These are phyloP conservation scores for Talinum fruticosum DNA, from an alignment of 148 eudicot genomes.

Conservation along the genomic window DNA sequence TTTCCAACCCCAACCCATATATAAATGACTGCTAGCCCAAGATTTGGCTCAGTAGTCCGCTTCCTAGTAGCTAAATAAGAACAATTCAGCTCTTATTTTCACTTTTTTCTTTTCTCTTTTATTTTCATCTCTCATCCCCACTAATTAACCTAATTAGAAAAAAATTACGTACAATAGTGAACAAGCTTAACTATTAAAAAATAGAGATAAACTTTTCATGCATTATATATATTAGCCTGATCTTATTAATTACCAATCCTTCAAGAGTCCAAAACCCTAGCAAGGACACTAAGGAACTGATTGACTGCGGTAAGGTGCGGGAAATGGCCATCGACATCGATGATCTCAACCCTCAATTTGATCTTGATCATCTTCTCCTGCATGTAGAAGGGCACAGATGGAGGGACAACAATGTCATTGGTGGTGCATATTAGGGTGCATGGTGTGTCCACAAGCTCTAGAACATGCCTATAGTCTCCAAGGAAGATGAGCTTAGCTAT, in stretches of 20 bases:
- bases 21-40: too few relatives aligned
- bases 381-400: slow-evolving; percentile 62
- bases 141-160: too few relatives aligned
- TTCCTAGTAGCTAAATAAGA: too few relatives aligned
- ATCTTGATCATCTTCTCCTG: slow-evolving; percentile 46
- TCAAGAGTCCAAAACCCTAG: slow-evolving; percentile 28
- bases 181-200: neutral
- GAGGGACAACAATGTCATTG: slow-evolving; percentile 62
- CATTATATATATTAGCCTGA: neutral
- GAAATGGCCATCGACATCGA: slow-evolving; percentile 71
- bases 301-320: slow-evolving; percentile 64
- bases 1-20: too few relatives aligned
- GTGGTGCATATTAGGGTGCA: slow-evolving; percentile 66
- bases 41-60: too few relatives aligned
- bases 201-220: neutral
- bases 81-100: too few relatives aligned
- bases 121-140: too few relatives aligned
- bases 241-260: neutral
- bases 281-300: slow-evolving; percentile 55
- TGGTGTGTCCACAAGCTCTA: slow-evolving; percentile 55
- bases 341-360: slow-evolving; percentile 48
- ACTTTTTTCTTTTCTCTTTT: too few relatives aligned
- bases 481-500: slow-evolving; percentile 65
- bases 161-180: too few relatives aligned
- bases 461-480: slow-evolving; percentile 53